Conservation (phyloP, 345 rosid genomes). For the Cardamine chenopodiifolia region DNA sequence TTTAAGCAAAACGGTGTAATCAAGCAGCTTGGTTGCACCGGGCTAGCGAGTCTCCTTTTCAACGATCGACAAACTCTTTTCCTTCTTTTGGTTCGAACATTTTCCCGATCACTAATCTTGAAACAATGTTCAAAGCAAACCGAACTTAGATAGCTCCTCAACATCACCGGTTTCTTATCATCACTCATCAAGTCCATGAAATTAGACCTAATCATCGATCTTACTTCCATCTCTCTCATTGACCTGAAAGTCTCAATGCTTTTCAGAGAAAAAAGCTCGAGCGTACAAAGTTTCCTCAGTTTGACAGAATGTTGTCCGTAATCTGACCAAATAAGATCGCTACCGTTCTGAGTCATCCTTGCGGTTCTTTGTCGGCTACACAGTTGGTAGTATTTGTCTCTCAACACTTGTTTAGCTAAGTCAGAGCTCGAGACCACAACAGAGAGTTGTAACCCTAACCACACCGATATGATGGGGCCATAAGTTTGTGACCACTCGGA, state of each 20-base stretch:
- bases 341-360: conserved; percentile 36
- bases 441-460: conserved; percentile 47
- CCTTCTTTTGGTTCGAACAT: conserved; percentile 25
- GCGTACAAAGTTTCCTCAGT: conserved; percentile 42
- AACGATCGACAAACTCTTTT: conserved; percentile 21
- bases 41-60: conserved; percentile 31
- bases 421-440: conserved; percentile 45
- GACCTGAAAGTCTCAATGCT: conserved; percentile 43
- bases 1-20: conserved; percentile 35
- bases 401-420: conserved; percentile 49
- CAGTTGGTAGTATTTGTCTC: conserved; percentile 45
- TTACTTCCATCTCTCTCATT: conserved; percentile 46
- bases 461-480: conserved; percentile 51
- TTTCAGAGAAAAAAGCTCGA: conserved; percentile 47
- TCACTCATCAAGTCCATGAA: conserved; percentile 32
- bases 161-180: too few species aligned
- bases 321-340: conserved; percentile 54
- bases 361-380: conserved; percentile 41
- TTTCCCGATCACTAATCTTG: too few species aligned
- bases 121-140: conserved; percentile 21
- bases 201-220: conserved; percentile 40
- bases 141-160: conserved; percentile 30
- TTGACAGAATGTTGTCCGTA: conserved; percentile 50
- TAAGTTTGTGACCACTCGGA: conserved; percentile 47
- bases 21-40: conserved; percentile 27